A percentile compares a stretch with the other conserved stretches of the same genome.
These are phyloP conservation scores for Aquilaria yunnanensis DNA, from an alignment of 345 rosid species.

Conservation along the genomic window DNA sequence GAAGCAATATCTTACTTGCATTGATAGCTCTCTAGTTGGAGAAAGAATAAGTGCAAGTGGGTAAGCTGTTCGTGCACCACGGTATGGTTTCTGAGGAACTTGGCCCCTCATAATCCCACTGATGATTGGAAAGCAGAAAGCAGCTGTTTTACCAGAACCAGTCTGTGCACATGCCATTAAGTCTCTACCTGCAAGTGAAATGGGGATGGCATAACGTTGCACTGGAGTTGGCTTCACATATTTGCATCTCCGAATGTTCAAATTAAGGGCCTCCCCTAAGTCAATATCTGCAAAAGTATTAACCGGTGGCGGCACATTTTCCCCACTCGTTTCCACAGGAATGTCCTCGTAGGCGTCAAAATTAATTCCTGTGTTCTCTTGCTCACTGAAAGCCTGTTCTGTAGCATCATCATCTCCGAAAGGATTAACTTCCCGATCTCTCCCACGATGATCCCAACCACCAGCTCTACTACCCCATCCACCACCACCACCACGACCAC, in stretches of 20 bases:
- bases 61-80: slow-evolving; percentile 75
- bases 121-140: slow-evolving; percentile 93
- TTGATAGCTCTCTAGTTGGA: slow-evolving; percentile 94
- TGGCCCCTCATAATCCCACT: slow-evolving; percentile 84
- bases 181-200: slow-evolving; percentile 75
- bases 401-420: slow-evolving; percentile 57
- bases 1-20: slow-evolving; percentile 55
- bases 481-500: slow-evolving; percentile 32
- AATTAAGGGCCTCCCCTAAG: slow-evolving; percentile 83
- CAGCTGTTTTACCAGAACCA: slow-evolving; percentile 99
- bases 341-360: slow-evolving; percentile 98
- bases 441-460: slow-evolving; percentile 71
- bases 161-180: slow-evolving; percentile 99
- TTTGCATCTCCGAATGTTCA: slow-evolving; percentile 82
- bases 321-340: slow-evolving; percentile 94
- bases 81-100: slow-evolving; percentile 59
- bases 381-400: slow-evolving; percentile 47
- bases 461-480: slow-evolving; percentile 56
- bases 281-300: slow-evolving; percentile 90
- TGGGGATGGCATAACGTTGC: slow-evolving; percentile 91
- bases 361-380: slow-evolving; percentile 71
- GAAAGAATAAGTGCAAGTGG: slow-evolving; percentile 96
- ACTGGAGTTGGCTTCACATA: slow-evolving; percentile 98
- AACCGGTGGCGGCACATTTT: slow-evolving; percentile 86
- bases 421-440: slow-evolving; percentile 86